Conservation (phyloP, 148 eudicot genomes). For the Selenicereus undatus region DNA sequence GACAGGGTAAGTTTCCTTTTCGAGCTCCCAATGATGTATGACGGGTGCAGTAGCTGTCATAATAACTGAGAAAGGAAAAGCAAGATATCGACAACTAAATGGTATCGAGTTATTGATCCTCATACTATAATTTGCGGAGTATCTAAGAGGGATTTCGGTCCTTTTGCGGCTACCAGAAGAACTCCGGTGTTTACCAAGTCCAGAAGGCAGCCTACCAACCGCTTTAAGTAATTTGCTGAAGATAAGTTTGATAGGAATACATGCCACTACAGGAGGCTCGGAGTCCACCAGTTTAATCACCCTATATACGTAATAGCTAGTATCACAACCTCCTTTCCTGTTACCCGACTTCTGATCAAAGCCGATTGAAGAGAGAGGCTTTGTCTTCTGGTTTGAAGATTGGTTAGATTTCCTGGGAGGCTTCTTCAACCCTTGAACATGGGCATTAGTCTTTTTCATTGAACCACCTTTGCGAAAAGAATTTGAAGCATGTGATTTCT, state of each 20-base stretch:
- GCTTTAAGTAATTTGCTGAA: conserved; percentile 87
- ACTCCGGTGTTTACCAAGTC: conserved; percentile 36
- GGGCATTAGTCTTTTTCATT: conserved; percentile 28
- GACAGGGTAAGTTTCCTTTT: conserved; percentile 17
- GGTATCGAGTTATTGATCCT: conserved; percentile 40
- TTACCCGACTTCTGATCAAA: conserved; percentile 43
- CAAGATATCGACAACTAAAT: conserved; percentile 29
- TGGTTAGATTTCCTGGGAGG: conserved; percentile 40
- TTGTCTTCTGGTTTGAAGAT: conserved; percentile 63
- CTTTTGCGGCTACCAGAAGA: conserved; percentile 32
- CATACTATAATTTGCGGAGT: conserved; percentile 49
- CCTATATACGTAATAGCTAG: conserved; percentile 41
- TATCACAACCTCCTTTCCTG: conserved; percentile 29
- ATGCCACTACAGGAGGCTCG: conserved; percentile 64
- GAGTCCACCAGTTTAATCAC: conserved; percentile 50
- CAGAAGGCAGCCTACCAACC: conserved; percentile 60
- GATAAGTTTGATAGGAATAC: conserved; percentile 84
- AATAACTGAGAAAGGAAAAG: conserved; percentile 11
- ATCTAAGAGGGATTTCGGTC: conserved; percentile 32
- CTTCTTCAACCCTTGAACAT: conserved; percentile 39
- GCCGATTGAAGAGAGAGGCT: conserved; percentile 69
- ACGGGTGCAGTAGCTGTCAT: conserved; percentile 13
- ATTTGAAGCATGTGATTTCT: conserved; percentile 33
- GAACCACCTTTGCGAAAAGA: conserved; percentile 27
- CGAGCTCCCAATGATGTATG: conserved; percentile 23